Percentiles rank a stretch among this genome's conserved stretches.
Evolutionary conservation across 2,329 filamentous ascomycete species (phyloP).

Genomic region (Aspergillus sp.): DNA sequence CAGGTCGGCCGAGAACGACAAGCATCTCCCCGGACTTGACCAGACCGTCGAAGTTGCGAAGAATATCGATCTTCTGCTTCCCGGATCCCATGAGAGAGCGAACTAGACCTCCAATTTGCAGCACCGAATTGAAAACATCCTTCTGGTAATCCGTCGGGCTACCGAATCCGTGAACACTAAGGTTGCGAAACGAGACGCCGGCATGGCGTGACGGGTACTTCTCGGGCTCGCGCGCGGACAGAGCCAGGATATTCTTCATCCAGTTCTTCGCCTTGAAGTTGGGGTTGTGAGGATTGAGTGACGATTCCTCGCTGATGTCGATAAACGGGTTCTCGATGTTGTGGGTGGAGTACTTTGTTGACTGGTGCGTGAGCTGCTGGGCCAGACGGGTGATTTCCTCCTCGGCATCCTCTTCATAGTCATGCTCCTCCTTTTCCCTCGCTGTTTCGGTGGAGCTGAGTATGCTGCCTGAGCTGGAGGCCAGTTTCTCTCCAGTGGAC

Average conservation of each 20-base stretch:
- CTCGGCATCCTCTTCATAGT: slow-evolving; percentile 27
- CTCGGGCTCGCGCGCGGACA: slow-evolving; percentile 52
- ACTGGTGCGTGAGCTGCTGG: slow-evolving; percentile 36
- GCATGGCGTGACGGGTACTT: slow-evolving; percentile 56
- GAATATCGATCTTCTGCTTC: slow-evolving; percentile 57
- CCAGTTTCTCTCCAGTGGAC: not conserved
- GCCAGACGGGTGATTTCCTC: slow-evolving; percentile 36
- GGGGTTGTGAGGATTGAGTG: slow-evolving; percentile 46
- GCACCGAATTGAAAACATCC: slow-evolving; percentile 40
- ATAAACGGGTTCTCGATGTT: slow-evolving; percentile 37
- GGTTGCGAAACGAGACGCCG: slow-evolving; percentile 65
- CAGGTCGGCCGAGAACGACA: slow-evolving; percentile 55
- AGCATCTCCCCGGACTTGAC: slow-evolving; percentile 59
- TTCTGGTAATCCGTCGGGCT: slow-evolving; percentile 67
- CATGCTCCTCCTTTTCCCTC: slow-evolving; percentile 21
- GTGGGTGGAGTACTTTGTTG: slow-evolving; percentile 29
- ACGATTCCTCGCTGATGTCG: slow-evolving; percentile 32
- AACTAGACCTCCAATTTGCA: slow-evolving; percentile 35
- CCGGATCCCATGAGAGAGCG: slow-evolving; percentile 35
- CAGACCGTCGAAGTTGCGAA: slow-evolving; percentile 64
- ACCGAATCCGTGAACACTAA: slow-evolving; percentile 69
- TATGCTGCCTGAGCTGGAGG: slow-evolving; percentile 16
- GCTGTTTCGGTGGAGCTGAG: slow-evolving; percentile 32
- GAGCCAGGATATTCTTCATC: slow-evolving; percentile 48
- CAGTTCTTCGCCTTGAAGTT: slow-evolving; percentile 49